These are phyloP conservation scores for Teratosphaeria nubilosa DNA, from an alignment of 2,329 filamentous ascomycete genomes.

Conservation along the genomic window DNA sequence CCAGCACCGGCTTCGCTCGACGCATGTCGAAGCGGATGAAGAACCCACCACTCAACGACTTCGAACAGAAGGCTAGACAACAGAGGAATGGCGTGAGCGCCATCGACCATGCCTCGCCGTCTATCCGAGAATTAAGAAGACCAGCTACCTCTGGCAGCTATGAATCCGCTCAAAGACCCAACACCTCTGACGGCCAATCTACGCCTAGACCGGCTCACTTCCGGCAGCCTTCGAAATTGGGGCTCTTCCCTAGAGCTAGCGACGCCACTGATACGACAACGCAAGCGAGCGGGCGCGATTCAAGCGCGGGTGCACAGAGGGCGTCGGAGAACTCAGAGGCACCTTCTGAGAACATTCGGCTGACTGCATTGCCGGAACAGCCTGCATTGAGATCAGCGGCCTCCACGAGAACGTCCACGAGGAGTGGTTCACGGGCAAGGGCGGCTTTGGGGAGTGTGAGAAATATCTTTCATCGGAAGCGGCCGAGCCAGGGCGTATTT, in stretches of 20 bases:
- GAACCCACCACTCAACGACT: constrained; percentile 5
- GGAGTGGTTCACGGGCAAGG: background rate
- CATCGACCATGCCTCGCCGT: background rate
- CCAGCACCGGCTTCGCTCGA: constrained; percentile 16
- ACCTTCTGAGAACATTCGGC: background rate
- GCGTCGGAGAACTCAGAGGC: background rate
- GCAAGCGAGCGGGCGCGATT: background rate
- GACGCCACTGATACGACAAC: background rate
- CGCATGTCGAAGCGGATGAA: constrained; percentile 20
- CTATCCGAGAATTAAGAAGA: background rate
- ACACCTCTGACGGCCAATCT: background rate
- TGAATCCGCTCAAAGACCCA: background rate
- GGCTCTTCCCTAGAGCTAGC: background rate
- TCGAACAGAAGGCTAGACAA: background rate
- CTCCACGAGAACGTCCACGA: background rate
- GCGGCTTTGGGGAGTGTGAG: background rate
- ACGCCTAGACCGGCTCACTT: background rate
- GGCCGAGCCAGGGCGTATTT: background rate
- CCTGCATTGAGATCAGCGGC: background rate
- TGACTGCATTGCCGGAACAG: background rate
- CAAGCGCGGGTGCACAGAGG: background rate
- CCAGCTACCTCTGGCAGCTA: background rate
- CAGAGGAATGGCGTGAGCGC: background rate
- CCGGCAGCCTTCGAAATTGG: background rate
- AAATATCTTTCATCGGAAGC: background rate